These are phyloP conservation scores for Lepidium didymum DNA, from an alignment of 345 rosid species.

Conservation along the genomic window DNA sequence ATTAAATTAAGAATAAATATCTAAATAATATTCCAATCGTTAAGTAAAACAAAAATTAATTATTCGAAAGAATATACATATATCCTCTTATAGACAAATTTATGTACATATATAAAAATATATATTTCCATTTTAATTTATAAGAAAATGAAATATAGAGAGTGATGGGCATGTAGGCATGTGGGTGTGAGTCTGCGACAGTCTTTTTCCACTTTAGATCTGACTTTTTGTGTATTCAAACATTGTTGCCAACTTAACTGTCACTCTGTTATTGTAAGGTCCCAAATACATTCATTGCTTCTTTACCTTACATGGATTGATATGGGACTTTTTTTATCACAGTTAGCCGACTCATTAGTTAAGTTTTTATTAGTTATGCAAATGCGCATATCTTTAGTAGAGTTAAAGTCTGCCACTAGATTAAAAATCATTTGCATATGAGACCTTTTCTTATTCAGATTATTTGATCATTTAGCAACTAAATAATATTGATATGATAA, in stretches of 20 bases:
- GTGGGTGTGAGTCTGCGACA: constrained; percentile 28
- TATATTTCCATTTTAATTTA: no score
- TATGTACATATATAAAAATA: no score
- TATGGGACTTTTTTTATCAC: no score
- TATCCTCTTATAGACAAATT: no score
- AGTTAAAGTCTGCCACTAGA: no score
- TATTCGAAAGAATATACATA: constrained; percentile 4
- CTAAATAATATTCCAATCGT: background rate
- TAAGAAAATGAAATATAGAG: background rate
- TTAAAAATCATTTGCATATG: no score
- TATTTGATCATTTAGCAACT: background rate
- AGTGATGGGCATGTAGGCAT: constrained; percentile 29
- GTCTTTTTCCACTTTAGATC: constrained; percentile 23
- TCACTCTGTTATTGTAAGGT: constrained; percentile 15
- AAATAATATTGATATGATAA: background rate
- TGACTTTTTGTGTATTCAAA: constrained; percentile 27
- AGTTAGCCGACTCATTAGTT: no score
- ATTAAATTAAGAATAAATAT: background rate
- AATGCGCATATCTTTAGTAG: no score
- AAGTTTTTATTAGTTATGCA: no score
- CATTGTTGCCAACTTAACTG: constrained; percentile 26
- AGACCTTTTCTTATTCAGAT: constrained; percentile 15
- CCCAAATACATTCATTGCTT: constrained; percentile 14
- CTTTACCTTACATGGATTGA: constrained; percentile 3
- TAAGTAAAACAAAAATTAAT: background rate